Evolutionary conservation across 345 rosid species (phyloP), one percentile per base, ranked within the genome.

Genomic region (Viola odorata): DNA sequence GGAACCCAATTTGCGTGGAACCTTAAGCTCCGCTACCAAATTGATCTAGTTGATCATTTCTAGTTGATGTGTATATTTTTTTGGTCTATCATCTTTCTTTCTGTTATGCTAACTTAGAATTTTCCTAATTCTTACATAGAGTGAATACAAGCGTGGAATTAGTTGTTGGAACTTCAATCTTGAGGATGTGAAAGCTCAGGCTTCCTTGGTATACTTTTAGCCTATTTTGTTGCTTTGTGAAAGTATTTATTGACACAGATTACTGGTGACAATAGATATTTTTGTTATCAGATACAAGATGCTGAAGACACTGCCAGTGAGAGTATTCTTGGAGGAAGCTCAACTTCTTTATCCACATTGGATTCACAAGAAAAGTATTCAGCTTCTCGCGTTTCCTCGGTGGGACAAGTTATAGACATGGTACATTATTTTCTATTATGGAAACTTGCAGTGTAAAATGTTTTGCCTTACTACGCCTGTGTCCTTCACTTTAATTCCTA

Each of bases 101-200:
- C n/a, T n/a, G 5, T 3, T 16, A 38, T 61, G 36, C 44, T 39
- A 45, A 12, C 36, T 5, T 15, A 39, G 23, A 42, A 40, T 32
- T 13, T 57, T 40, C 60, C 53, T 53, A 48, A 48, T 5, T 64
- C 45, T 37, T 66, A 49, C 78, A 75, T 73, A 94, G 99, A 94
- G 88, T 78, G 97, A 94, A 76, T 94, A 94, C 63, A 94, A 94
- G 72, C 80, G 99, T 64, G 99, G 99, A 67, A 86, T 94, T 47
- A 94, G 99, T 62, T 86, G 95, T 56, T 94, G 99, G 99, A 85
- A 94, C 72, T 94, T 94, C 81, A 85, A 94, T 72, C 91, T 94
- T 62, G 99, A 94, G 65, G 96, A 94, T 72, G 66, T 94, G 86
- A 94, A 94, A 73, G 96, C 97, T 78, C 99, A 94, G 70, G 97